Percentiles rank a stretch among this genome's conserved stretches.
phyloP scores from a whole-genome alignment of 805 yeast species.

The Ogataea nonfermentans region DNA sequence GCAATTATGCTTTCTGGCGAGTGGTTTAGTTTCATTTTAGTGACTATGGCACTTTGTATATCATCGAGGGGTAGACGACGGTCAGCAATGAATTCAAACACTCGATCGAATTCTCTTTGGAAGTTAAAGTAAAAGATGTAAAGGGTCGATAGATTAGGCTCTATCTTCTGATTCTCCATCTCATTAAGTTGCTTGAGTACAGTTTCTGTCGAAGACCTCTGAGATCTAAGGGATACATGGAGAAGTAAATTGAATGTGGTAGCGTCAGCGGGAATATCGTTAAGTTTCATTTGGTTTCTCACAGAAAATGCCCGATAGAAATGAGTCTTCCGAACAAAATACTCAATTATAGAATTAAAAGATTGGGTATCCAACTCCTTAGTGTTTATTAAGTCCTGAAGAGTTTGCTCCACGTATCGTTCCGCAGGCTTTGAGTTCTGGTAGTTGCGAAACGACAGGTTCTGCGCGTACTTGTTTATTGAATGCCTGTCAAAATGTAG shows the following conservation, averaged over 20 bases:
- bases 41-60: conserved; percentile 11
- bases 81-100: conserved; percentile 9
- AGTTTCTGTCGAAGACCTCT: neutral
- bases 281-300: conserved; percentile 7
- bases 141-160: conserved; percentile 13
- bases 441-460: conserved; percentile 9
- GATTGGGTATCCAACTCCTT: conserved; percentile 7
- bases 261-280: conserved; percentile 2
- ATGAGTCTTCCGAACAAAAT: conserved; percentile 8
- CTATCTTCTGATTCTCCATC: conserved; percentile 4
- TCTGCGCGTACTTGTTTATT: conserved; percentile 11
- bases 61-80: conserved; percentile 4
- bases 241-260: conserved; percentile 15
- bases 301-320: conserved; percentile 2
- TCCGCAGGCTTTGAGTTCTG: conserved; percentile 5
- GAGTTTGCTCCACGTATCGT: conserved; percentile 12
- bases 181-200: conserved; percentile 6
- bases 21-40: conserved; percentile 7
- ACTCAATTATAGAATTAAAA: conserved; percentile 8
- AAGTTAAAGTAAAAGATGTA: conserved; percentile 14
- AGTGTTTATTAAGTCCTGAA: conserved; percentile 11
- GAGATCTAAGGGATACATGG: conserved; percentile 7
- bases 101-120: neutral
- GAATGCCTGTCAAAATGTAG: neutral
- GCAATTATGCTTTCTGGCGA: conserved; percentile 5